Conservation (phyloP, 306 rosid species). For the Potentilla sterilis region DNA sequence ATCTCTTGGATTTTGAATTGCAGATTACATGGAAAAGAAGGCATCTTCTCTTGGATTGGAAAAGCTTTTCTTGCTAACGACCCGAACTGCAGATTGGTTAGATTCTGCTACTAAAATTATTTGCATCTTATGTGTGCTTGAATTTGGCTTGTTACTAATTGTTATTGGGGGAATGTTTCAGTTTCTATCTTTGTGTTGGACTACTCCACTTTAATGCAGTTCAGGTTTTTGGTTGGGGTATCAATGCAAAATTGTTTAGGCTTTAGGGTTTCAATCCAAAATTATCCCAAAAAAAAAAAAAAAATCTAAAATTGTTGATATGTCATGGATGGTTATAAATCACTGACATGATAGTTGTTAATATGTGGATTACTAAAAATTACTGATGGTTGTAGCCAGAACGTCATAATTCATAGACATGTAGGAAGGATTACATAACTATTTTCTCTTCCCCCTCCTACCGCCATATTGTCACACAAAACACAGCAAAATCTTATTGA, state of each 20-base stretch:
- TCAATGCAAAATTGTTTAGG: too few relatives aligned
- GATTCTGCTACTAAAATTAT: conserved; percentile 14
- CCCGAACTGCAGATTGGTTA: conserved; percentile 93
- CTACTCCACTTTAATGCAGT: not conserved
- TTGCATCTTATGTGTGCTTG: not conserved
- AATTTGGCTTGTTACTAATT: not conserved
- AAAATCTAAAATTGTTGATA: not conserved
- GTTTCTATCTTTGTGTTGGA: not conserved
- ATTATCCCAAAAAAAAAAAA: too few relatives aligned
- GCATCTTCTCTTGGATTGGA: conserved; percentile 73
- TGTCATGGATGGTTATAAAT: not conserved
- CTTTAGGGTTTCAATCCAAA: too few relatives aligned
- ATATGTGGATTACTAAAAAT: not conserved
- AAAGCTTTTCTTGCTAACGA: conserved; percentile 83
- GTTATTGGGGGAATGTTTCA: not conserved
- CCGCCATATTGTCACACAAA: not conserved
- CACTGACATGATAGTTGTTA: not conserved
- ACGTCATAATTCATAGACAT: not conserved
- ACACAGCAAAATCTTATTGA: not conserved
- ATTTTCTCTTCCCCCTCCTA: not conserved
- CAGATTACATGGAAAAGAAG: conserved; percentile 92
- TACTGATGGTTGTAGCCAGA: not conserved
- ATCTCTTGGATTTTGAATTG: conserved; percentile 19
- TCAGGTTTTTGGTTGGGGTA: not conserved
- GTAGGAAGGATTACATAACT: not conserved